These are phyloP conservation scores for Encephalitozoon hellem DNA, from an alignment of 371 early-diverging fungal species.

Conservation along the genomic window DNA sequence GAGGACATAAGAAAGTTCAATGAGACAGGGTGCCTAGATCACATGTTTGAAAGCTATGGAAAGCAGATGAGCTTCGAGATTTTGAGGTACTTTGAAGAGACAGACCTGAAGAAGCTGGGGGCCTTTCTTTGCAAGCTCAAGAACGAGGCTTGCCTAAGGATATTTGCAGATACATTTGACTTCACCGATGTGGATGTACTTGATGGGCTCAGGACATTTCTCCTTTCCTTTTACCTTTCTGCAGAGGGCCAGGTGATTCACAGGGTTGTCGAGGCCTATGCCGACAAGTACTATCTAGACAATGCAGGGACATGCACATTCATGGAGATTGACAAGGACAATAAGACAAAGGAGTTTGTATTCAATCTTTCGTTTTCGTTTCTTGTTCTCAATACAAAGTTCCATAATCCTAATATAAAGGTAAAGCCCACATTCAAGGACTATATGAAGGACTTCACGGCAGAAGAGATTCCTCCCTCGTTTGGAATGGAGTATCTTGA, in stretches of 20 bases:
- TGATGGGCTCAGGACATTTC: constrained; percentile 70
- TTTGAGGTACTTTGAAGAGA: constrained; percentile 67
- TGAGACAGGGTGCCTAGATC: neutral
- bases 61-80: constrained; percentile 43
- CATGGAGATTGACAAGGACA: neutral
- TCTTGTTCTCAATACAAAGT: constrained; percentile 82
- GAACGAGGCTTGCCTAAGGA: constrained; percentile 67
- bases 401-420: constrained; percentile 79
- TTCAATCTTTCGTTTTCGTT: constrained; percentile 74
- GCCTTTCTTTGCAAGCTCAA: constrained; percentile 74
- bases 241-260: constrained; percentile 86
- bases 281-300: constrained; percentile 64
- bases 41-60: constrained; percentile 1
- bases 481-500: constrained; percentile 38
- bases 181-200: constrained; percentile 72
- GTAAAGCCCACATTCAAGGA: constrained; percentile 73
- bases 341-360: constrained; percentile 60
- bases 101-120: constrained; percentile 72
- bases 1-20: constrained; percentile 2
- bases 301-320: neutral
- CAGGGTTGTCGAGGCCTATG: constrained; percentile 74
- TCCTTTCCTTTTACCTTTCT: constrained; percentile 75
- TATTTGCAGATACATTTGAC: constrained; percentile 72
- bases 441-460: constrained; percentile 62
- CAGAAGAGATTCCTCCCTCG: constrained; percentile 7